Evolutionary conservation across 2,329 filamentous ascomycete species (phyloP).

Genomic region (Alternaria tenuissima): DNA sequence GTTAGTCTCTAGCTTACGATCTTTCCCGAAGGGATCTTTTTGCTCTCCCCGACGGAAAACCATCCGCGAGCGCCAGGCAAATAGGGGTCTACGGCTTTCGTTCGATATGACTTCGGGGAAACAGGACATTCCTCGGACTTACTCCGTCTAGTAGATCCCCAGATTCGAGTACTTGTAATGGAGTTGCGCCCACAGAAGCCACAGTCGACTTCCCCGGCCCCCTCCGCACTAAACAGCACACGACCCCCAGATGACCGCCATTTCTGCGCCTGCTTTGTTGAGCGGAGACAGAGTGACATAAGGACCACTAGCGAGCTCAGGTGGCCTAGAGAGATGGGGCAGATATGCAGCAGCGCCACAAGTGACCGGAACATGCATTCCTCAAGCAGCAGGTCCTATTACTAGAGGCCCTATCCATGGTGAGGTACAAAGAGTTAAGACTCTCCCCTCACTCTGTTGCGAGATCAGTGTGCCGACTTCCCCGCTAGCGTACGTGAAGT

Average conservation of each 20-base stretch:
- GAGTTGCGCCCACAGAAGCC: neutral
- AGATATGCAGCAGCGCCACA: constrained; percentile 4
- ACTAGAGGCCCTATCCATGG: neutral
- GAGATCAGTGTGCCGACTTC: neutral
- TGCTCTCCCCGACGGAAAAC: constrained; percentile 33
- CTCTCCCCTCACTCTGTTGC: neutral
- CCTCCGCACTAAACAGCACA: neutral
- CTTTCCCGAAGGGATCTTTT: constrained; percentile 17
- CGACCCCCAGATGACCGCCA: neutral
- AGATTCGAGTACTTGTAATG: constrained; percentile 3
- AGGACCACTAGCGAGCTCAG: neutral
- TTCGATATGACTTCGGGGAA: constrained; percentile 29
- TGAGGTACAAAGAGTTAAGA: neutral
- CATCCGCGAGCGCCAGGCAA: constrained; percentile 8
- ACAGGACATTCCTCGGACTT: constrained; percentile 31
- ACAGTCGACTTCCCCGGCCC: neutral
- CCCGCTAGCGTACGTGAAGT: neutral
- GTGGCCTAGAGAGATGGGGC: constrained; percentile 2
- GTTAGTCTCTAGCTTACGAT: constrained; percentile 7
- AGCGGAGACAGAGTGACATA: neutral
- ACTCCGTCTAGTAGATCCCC: neutral
- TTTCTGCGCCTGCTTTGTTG: constrained; percentile 1
- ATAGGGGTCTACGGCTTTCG: constrained; percentile 21
- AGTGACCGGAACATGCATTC: constrained; percentile 6
- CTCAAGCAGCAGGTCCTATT: neutral